Percentiles rank a stretch among this genome's conserved stretches.
phyloP scores from a whole-genome alignment of 345 rosid species.

The Raphanus raphanistrum region DNA sequence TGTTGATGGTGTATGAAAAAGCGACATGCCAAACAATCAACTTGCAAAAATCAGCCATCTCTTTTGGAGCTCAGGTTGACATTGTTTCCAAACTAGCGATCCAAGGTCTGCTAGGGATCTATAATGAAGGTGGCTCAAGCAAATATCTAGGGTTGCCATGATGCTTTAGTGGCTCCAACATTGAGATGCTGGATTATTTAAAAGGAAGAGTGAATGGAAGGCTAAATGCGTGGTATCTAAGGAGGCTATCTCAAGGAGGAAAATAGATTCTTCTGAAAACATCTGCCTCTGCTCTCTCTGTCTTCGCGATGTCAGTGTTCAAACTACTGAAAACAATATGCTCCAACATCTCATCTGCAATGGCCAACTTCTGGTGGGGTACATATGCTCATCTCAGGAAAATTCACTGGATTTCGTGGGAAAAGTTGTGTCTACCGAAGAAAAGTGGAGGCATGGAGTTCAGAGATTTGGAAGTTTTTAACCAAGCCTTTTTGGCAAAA shows the following conservation, averaged over 20 bases:
- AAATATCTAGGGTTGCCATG: not conserved
- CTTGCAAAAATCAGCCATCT: too few species aligned
- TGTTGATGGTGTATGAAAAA: too few species aligned
- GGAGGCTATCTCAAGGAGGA: not conserved
- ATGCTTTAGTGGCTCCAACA: not conserved
- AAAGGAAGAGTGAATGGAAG: not conserved
- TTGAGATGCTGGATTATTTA: not conserved
- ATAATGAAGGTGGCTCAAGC: not conserved
- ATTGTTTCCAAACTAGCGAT: too few species aligned
- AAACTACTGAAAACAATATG: not conserved
- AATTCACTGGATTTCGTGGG: not conserved
- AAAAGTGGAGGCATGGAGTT: not conserved
- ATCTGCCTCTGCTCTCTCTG: not conserved
- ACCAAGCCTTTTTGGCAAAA: not conserved
- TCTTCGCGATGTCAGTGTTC: not conserved
- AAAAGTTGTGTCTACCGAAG: not conserved
- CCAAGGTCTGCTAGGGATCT: too few species aligned
- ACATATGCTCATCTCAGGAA: not conserved
- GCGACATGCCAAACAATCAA: too few species aligned
- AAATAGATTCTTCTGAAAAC: not conserved
- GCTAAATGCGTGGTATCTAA: not conserved
- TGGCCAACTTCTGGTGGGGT: not conserved
- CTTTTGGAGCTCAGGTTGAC: too few species aligned
- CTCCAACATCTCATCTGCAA: not conserved
- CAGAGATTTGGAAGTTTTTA: not conserved